Evolutionary conservation across 2,329 filamentous ascomycete species (phyloP).

Genomic region (Alternaria sp.): DNA sequence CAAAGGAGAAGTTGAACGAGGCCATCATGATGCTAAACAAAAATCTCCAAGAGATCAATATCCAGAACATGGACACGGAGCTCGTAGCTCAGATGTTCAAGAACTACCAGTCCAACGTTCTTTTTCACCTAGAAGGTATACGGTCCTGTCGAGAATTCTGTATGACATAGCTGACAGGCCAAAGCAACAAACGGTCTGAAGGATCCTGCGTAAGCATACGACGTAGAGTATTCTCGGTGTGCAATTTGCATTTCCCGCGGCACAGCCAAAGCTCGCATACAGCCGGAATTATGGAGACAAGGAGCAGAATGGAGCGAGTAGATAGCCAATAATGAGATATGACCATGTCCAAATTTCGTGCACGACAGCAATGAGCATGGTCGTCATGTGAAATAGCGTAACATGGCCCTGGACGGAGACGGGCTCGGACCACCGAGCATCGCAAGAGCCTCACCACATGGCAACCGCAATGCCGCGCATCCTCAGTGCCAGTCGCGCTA

Average conservation of each 20-base stretch:
- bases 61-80: slow-evolving; percentile 99
- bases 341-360: neutral
- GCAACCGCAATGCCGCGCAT: slow-evolving; percentile 26
- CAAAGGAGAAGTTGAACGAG: slow-evolving; percentile 95
- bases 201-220: slow-evolving; percentile 68
- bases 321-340: slow-evolving; percentile 14
- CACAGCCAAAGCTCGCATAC: neutral
- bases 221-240: neutral
- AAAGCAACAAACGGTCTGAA: slow-evolving; percentile 84
- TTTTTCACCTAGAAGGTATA: slow-evolving; percentile 95
- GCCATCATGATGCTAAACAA: slow-evolving; percentile 92
- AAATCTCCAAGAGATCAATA: slow-evolving; percentile 93
- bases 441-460: slow-evolving; percentile 25
- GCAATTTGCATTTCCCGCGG: neutral
- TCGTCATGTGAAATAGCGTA: neutral
- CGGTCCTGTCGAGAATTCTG: slow-evolving; percentile 7
- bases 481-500: slow-evolving; percentile 27
- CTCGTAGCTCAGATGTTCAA: slow-evolving; percentile 99
- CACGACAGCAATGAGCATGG: neutral
- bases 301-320: neutral
- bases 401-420: slow-evolving; percentile 17
- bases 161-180: neutral
- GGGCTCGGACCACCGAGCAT: slow-evolving; percentile 36
- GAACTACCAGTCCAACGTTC: slow-evolving; percentile 97
- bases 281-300: neutral